Evolutionary conservation across 108 stramenopile species (phyloP).

Genomic region (Nannochloropsis salina): DNA sequence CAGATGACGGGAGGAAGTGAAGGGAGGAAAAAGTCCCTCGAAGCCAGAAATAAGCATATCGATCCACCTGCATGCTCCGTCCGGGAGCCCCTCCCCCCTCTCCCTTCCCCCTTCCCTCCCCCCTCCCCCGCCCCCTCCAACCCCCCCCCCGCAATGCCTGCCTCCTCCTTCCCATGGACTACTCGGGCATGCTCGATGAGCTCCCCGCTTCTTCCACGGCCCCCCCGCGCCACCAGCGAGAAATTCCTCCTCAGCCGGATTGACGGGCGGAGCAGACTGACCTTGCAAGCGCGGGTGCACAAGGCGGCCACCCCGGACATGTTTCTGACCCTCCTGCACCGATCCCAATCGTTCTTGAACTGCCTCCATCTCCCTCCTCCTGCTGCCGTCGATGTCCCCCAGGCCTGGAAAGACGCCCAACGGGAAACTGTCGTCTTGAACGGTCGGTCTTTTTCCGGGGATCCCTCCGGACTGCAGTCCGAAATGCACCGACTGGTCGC

Average conservation of each 20-base stretch:
- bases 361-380: conserved; percentile 41
- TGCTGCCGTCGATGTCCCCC: conserved; percentile 39
- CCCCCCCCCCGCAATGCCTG: conserved; percentile 14
- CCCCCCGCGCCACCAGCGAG: background rate
- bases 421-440: conserved; percentile 31
- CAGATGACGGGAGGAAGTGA: too few relatives aligned
- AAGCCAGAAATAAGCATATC: too few relatives aligned
- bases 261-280: conserved; percentile 21
- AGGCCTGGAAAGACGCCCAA: conserved; percentile 40
- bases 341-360: conserved; percentile 29
- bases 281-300: conserved; percentile 16
- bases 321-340: conserved; percentile 33
- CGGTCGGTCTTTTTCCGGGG: background rate
- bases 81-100: background rate
- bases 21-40: too few relatives aligned
- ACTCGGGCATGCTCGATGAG: conserved; percentile 30
- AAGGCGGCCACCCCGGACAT: conserved; percentile 31
- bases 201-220: background rate
- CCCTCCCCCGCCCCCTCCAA: background rate
- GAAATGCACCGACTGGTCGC: background rate
- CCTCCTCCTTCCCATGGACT: conserved; percentile 45
- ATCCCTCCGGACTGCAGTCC: background rate
- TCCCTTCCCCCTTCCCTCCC: background rate
- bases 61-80: too few relatives aligned
- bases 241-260: conserved; percentile 28